These are phyloP conservation scores for Tardiomyces blankii DNA, from an alignment of 1,139 yeast species.

Conservation along the genomic window DNA sequence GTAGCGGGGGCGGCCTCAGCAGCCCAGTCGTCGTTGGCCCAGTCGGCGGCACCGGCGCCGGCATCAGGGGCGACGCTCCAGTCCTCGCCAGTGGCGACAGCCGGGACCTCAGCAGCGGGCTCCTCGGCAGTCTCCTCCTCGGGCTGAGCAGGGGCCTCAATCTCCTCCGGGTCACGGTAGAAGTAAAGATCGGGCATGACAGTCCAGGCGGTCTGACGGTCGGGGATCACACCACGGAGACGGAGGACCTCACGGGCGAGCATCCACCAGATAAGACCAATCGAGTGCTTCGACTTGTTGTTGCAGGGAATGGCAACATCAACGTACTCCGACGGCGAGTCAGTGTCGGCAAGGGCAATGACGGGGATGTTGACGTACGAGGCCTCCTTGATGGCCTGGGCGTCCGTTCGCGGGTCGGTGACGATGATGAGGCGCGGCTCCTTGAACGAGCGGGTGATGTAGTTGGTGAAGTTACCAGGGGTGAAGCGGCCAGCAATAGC, in stretches of 20 bases:
- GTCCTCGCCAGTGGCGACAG: conserved; percentile 56
- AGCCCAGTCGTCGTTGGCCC: conserved; percentile 57
- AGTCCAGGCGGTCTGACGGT: conserved; percentile 96
- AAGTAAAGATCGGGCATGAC: conserved; percentile 99
- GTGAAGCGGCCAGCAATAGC: conserved; percentile 99
- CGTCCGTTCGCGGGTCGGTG: conserved; percentile 99
- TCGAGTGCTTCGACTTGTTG: conserved; percentile 99
- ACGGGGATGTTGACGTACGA: conserved; percentile 99
- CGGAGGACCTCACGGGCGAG: conserved; percentile 98
- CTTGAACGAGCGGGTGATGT: conserved; percentile 99
- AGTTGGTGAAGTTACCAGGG: conserved; percentile 99
- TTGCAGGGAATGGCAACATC: conserved; percentile 99
- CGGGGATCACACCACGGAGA: conserved; percentile 95
- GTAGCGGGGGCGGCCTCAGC: conserved; percentile 41
- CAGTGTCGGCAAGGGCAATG: conserved; percentile 97
- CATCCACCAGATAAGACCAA: conserved; percentile 99
- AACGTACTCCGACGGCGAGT: conserved; percentile 97
- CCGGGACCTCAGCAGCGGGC: conserved; percentile 54
- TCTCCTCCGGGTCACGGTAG: conserved; percentile 99
- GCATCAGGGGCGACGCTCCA: conserved; percentile 69
- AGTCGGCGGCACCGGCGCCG: conserved; percentile 40
- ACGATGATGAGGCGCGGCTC: conserved; percentile 99
- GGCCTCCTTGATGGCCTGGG: conserved; percentile 99
- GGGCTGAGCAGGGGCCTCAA: conserved; percentile 65
- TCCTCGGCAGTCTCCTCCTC: conserved; percentile 45